Percentiles rank a stretch among this genome's conserved stretches.
Conservation (phyloP, 805 yeast genomes). For the Phaffomyces opuntiae region DNA sequence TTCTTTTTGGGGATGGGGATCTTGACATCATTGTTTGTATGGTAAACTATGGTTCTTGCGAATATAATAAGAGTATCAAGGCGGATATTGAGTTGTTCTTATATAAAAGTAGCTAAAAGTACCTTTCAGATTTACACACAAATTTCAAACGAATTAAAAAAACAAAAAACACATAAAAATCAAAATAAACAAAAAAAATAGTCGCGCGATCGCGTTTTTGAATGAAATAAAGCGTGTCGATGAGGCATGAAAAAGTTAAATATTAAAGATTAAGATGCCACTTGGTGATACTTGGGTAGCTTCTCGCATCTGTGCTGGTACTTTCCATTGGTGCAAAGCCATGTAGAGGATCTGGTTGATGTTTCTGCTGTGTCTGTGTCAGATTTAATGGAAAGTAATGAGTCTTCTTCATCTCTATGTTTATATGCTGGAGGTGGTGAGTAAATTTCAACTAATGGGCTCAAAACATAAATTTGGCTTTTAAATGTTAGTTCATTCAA, state of each 20-base stretch:
- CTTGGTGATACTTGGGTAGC: constrained; percentile 11
- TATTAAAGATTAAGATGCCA: no score
- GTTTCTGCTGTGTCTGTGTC: neutral
- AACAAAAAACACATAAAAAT: neutral
- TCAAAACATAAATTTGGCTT: constrained; percentile 12
- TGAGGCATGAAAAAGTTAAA: no score
- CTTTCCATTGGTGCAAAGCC: constrained; percentile 18
- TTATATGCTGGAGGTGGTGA: constrained; percentile 12
- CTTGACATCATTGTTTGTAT: constrained; percentile 2
- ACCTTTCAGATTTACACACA: neutral
- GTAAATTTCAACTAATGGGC: constrained; percentile 2
- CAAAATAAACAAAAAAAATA: neutral
- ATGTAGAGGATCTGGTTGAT: constrained; percentile 8
- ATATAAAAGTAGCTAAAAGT: neutral
- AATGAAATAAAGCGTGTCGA: no score
- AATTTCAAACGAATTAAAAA: neutral
- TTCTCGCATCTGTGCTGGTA: constrained; percentile 8
- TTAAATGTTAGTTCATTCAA: constrained; percentile 8
- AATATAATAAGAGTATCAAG: neutral
- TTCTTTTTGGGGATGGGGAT: constrained; percentile 19
- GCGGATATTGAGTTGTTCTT: neutral
- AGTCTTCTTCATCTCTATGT: neutral
- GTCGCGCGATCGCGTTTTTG: neutral
- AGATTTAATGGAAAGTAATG: no score
- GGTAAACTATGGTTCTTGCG: no score